phyloP scores from a whole-genome alignment of 2,329 filamentous ascomycete species.

The Pseudocercospora pini-densiflorae region DNA sequence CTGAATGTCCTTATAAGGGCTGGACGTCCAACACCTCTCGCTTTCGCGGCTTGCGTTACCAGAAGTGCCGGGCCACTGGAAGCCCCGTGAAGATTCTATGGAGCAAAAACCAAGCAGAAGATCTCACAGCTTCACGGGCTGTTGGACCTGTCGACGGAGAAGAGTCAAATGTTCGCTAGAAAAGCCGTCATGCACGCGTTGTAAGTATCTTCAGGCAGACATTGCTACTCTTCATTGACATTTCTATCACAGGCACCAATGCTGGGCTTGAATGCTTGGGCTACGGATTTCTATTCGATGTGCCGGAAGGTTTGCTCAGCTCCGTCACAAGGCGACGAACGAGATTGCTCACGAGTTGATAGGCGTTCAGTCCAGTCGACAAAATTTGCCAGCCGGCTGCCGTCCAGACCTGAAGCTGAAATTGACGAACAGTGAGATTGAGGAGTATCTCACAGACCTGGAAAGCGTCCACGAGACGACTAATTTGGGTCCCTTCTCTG shows the following conservation, averaged over 20 bases:
- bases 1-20: too few species aligned
- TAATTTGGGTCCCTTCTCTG: neutral
- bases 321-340: neutral
- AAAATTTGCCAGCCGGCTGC: neutral
- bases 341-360: too few species aligned
- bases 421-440: conserved; percentile 3
- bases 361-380: neutral
- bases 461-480: neutral
- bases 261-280: neutral
- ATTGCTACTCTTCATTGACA: neutral
- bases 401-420: neutral
- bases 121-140: conserved; percentile 3
- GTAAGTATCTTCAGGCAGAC: neutral
- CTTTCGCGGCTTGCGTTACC: too few species aligned
- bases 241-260: neutral
- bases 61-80: too few species aligned
- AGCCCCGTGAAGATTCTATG: neutral
- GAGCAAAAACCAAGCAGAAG: neutral
- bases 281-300: conserved; percentile 7
- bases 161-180: conserved; percentile 1
- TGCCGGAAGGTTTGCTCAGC: neutral
- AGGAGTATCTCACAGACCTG: neutral
- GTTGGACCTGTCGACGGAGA: neutral
- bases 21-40: too few species aligned
- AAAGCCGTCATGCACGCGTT: neutral